Evolutionary conservation across 1,139 yeast genomes (phyloP), one percentile per base, ranked within the genome.

Genomic region (Pneumocystis oryctolagi): DNA sequence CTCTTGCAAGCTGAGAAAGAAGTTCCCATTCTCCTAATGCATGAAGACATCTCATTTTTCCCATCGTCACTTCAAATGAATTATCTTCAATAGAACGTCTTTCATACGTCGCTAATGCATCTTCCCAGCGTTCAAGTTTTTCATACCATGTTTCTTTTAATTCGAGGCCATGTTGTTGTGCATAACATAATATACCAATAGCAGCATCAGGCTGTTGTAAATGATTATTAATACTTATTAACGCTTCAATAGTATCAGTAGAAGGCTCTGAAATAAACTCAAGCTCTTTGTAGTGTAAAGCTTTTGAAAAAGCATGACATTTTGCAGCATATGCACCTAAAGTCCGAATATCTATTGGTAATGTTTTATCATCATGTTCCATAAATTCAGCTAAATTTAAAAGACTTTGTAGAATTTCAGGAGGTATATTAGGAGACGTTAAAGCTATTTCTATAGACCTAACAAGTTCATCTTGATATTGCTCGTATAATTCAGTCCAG

Each of bases 11-110:
- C 66, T 85, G 87, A 12, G 95, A 85, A 35, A 94, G 77, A 69
- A 86, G 88, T 68, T 90, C 97, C 98, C 98, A 94, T 74, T 92
- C 97, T 61, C 98, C 98, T 37, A 94, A 77, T 0, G 99, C 99
- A 76, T 92, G 97, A 66, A 90, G 78, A 75, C 97, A 90, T 74
- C 97, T 82, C 97, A 94, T 89, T 71, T 90, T 89, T 75, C 99
- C 99, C 90, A 92, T 84, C 1, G 92, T 86, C 1, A 89, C 85
- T 68, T 92, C 97, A 69, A 79, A 74, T 9, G 78, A 73, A 32
- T 78, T 75, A 65, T 79, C 82, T 3, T 76, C 74, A 57, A 76
- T 76, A 61, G 75, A 78, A 5, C 79, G 73, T 68, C 84, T 87
- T 68, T 84, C 85, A 71, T 94, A 94, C 0, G 97, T 97, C 63